Evolutionary conservation across 257 asterid genomes (phyloP), one percentile per base, ranked within the genome.

Genomic region (Petrea volubilis): DNA sequence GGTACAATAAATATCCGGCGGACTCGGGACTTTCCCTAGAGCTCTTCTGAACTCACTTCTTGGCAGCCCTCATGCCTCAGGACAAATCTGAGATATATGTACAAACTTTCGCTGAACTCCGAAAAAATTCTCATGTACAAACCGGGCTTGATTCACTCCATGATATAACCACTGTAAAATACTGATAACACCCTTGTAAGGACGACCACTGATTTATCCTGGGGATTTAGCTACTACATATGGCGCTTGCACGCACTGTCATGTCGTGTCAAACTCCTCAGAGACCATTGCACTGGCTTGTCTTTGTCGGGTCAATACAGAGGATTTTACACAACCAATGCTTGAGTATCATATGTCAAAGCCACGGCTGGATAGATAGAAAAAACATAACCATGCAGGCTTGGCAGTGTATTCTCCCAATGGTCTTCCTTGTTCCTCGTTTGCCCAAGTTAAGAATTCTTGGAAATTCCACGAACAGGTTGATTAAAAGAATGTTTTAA

Each of bases 1-100:
- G 64, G 67, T 81, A 77, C 77, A 77, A 56, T 14, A 59, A 55
- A 11, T 24, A 77, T 66, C 58, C 58, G 20, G 29, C 52, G 34
- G 38, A 20, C 27, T 31, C n/a, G n/a, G 23, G 62, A 25, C 40
- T 36, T 6, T 9, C 27, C 29, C 25, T 40, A 18, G n/a, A 60
- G 56, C 41, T 71, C 68, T 64, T 62, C 34, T 5, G 64, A 57
- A 17, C 68, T 58, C 64, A 60, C 17, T n/a, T 41, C 67, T 68
- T 60, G 72, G 68, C 51, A 38, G 38, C 64, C 7, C 0, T 38
- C 51, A 21, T 38, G 63, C 66, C 64, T 24, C 27, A 2, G 15
- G 15, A 41, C 57, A 69, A 63, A 57, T 18, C 18, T 23, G 27
- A 65, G 11, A 77, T 36, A 79, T 61, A 68, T 71, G 25, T 70